phyloP scores from a whole-genome alignment of 2,329 filamentous ascomycete genomes.

The Fusarium nematophilum region DNA sequence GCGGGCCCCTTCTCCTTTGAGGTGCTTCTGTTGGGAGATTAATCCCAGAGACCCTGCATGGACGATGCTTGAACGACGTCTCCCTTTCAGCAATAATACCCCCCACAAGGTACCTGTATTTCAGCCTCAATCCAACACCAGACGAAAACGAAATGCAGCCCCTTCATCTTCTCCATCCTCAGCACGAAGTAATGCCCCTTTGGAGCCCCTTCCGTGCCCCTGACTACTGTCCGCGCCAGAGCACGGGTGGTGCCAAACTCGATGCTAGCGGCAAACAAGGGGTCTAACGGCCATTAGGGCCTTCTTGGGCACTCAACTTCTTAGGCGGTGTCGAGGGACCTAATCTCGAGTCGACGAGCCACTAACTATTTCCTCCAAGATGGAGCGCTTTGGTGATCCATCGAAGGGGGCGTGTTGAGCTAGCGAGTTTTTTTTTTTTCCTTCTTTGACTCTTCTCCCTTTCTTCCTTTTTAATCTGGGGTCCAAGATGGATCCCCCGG shows the following conservation, averaged over 20 bases:
- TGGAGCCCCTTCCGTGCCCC: slow-evolving; percentile 34
- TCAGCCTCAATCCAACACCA: slow-evolving; percentile 34
- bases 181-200: background rate
- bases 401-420: slow-evolving; percentile 18
- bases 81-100: slow-evolving; percentile 21
- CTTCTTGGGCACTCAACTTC: slow-evolving; percentile 12
- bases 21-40: slow-evolving; percentile 46
- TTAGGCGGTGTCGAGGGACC: background rate
- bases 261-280: slow-evolving; percentile 37
- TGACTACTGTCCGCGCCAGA: slow-evolving; percentile 38
- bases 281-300: slow-evolving; percentile 39
- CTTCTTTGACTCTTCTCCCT: slow-evolving; percentile 23
- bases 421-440: slow-evolving; percentile 28
- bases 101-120: slow-evolving; percentile 29
- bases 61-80: slow-evolving; percentile 28
- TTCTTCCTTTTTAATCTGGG: slow-evolving; percentile 38
- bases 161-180: slow-evolving; percentile 15
- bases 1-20: slow-evolving; percentile 41
- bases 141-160: slow-evolving; percentile 18
- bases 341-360: slow-evolving; percentile 24
- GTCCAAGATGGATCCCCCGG: slow-evolving; percentile 28
- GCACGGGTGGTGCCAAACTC: slow-evolving; percentile 42
- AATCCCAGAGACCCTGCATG: slow-evolving; percentile 40
- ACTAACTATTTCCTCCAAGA: slow-evolving; percentile 12
- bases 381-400: slow-evolving; percentile 12